Evolutionary conservation across 2,329 filamentous ascomycete species (phyloP).

Genomic region (Arthrobotrys megalospora): DNA sequence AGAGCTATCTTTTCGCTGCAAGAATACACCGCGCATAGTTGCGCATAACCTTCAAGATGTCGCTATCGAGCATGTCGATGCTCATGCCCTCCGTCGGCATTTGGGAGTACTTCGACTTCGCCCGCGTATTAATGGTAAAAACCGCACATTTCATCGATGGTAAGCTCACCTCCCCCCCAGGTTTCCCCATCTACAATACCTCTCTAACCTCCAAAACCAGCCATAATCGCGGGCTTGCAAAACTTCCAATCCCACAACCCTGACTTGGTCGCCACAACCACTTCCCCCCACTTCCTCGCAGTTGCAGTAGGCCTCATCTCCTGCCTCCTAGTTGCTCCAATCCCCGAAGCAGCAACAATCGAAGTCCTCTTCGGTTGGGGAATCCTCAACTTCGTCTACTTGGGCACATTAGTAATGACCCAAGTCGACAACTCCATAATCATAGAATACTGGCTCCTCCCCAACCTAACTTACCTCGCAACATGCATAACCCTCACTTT

Average conservation of each 20-base stretch:
- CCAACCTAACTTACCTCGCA: constrained; percentile 36
- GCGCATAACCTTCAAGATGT: constrained; percentile 42
- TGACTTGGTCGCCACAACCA: constrained; percentile 24
- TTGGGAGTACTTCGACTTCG: constrained; percentile 48
- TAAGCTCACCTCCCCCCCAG: constrained; percentile 6
- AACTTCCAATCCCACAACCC: constrained; percentile 38
- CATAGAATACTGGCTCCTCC: constrained; percentile 38
- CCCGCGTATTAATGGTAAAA: constrained; percentile 11
- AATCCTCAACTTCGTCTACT: constrained; percentile 46
- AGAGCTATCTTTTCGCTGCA: background rate
- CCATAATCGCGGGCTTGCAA: constrained; percentile 2
- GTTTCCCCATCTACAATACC: background rate
- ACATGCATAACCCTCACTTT: constrained; percentile 30
- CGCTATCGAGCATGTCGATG: constrained; percentile 48
- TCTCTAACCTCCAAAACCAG: constrained; percentile 22
- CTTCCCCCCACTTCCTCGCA: constrained; percentile 38
- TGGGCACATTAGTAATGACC: constrained; percentile 30
- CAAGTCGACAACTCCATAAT: constrained; percentile 25
- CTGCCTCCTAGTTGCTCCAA: constrained; percentile 9
- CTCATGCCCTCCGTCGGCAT: constrained; percentile 36
- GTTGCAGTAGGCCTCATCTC: constrained; percentile 18
- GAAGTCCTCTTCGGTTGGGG: constrained; percentile 51
- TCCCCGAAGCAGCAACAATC: constrained; percentile 27
- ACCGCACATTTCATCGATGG: constrained; percentile 20
- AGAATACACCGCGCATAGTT: background rate